Conservation (phyloP, 139 green algal genomes). For the Penium margaritaceum region DNA sequence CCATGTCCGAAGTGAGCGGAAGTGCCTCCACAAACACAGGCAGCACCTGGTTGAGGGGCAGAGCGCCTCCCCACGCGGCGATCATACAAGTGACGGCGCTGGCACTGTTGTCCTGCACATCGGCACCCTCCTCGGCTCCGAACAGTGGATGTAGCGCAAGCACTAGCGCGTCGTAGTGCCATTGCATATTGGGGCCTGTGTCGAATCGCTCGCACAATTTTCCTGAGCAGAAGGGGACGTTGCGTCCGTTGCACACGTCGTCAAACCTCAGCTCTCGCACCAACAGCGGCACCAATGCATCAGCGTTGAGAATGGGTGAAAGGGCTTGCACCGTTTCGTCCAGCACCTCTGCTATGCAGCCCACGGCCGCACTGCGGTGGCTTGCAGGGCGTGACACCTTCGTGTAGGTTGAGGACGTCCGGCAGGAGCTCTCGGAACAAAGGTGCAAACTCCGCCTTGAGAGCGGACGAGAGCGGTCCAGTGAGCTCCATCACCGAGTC, state of each 20-base stretch:
- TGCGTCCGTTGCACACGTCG: constrained; percentile 61
- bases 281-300: constrained; percentile 53
- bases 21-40: constrained; percentile 55
- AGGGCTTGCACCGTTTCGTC: no score
- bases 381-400: no score
- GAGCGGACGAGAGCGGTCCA: no score
- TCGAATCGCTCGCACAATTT: no score
- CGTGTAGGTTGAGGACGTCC: no score
- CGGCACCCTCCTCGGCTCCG: constrained; percentile 36
- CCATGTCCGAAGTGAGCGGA: constrained; percentile 41
- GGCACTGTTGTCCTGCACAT: constrained; percentile 62
- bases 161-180: constrained; percentile 46
- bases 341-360: no score
- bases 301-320: no score
- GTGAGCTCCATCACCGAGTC: no score
- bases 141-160: constrained; percentile 63
- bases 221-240: constrained; percentile 60
- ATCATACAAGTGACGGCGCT: constrained; percentile 61
- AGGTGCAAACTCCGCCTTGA: no score
- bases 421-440: no score
- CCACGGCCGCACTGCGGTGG: no score
- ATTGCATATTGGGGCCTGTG: no score
- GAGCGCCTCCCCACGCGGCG: constrained; percentile 7
- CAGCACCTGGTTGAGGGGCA: constrained; percentile 49
- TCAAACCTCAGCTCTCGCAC: constrained; percentile 56